Evolutionary conservation across 805 yeast species (phyloP).

Genomic region (Saccharomycopsis microspora): DNA sequence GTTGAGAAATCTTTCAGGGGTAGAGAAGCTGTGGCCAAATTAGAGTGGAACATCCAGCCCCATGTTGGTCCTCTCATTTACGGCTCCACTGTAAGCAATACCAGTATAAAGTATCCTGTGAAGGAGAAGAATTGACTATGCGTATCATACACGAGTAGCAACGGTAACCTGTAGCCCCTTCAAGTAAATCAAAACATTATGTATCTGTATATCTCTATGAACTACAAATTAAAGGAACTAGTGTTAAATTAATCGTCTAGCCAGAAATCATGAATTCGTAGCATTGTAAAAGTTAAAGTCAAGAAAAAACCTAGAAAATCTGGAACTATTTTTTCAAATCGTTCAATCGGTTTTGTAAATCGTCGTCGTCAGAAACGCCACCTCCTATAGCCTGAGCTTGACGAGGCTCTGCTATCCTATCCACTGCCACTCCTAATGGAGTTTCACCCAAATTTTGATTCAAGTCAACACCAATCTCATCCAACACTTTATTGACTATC

Average conservation of each 20-base stretch:
- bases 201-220: too few relatives aligned
- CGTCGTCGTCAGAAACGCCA: slow-evolving; percentile 48
- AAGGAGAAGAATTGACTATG: not conserved
- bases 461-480: slow-evolving; percentile 90
- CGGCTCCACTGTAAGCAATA: slow-evolving; percentile 37
- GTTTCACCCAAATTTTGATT: slow-evolving; percentile 34
- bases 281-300: too few relatives aligned
- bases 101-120: slow-evolving; percentile 4
- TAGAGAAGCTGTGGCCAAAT: slow-evolving; percentile 52
- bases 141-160: too few relatives aligned
- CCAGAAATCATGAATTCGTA: too few relatives aligned
- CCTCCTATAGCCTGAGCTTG: slow-evolving; percentile 17
- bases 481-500: slow-evolving; percentile 81
- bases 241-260: too few relatives aligned
- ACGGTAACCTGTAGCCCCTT: too few relatives aligned
- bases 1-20: slow-evolving; percentile 44
- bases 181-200: too few relatives aligned
- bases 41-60: slow-evolving; percentile 93
- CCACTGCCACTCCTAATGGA: slow-evolving; percentile 28
- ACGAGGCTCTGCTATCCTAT: slow-evolving; percentile 21
- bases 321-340: slow-evolving; percentile 47
- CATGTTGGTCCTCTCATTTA: slow-evolving; percentile 68
- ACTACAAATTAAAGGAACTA: too few relatives aligned
- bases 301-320: not conserved
- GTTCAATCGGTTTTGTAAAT: slow-evolving; percentile 78